Percentiles rank a stretch among this genome's conserved stretches.
Evolutionary conservation across 108 stramenopile genomes (phyloP).

Genomic region (Stephanodiscus minutulus): DNA sequence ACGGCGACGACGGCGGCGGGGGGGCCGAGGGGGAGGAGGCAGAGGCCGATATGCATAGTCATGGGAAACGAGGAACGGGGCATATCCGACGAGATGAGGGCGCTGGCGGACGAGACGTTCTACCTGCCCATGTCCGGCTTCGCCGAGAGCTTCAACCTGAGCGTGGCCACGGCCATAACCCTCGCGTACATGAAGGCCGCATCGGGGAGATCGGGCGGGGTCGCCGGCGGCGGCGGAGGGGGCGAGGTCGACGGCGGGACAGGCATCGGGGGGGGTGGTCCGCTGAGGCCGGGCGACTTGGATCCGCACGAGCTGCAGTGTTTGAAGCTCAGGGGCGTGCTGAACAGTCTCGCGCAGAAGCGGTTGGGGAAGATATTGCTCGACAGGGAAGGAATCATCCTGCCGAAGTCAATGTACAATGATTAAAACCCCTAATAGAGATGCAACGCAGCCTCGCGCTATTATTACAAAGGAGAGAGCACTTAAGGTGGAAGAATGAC

Average conservation of each 20-base stretch:
- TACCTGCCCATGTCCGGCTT: conserved; percentile 88
- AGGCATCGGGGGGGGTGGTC: too few relatives aligned
- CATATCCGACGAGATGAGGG: conserved; percentile 68
- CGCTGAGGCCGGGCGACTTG: conserved; percentile 79
- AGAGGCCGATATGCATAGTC: conserved; percentile 78
- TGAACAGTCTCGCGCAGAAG: conserved; percentile 75
- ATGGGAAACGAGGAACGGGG: conserved; percentile 93
- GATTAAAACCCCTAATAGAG: conserved; percentile 1
- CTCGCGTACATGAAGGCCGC: conserved; percentile 74
- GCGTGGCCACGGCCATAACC: conserved; percentile 85
- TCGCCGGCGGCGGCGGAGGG: neutral
- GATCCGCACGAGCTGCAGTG: conserved; percentile 66
- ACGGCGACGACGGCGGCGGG: neutral
- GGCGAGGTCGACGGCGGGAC: neutral
- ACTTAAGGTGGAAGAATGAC: too few relatives aligned
- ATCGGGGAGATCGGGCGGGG: conserved; percentile 37
- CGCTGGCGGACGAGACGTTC: conserved; percentile 77
- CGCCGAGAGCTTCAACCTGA: conserved; percentile 90
- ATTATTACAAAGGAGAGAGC: too few relatives aligned
- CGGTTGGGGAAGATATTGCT: conserved; percentile 63
- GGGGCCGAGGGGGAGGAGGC: conserved; percentile 6
- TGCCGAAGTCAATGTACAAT: conserved; percentile 52
- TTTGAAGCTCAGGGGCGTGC: conserved; percentile 64
- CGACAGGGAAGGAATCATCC: conserved; percentile 57
- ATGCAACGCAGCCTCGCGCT: too few relatives aligned